Base-by-base conservation (phyloP, 2,329 filamentous ascomycete genomes). In the Aspergillus spinulosporus region DNA sequence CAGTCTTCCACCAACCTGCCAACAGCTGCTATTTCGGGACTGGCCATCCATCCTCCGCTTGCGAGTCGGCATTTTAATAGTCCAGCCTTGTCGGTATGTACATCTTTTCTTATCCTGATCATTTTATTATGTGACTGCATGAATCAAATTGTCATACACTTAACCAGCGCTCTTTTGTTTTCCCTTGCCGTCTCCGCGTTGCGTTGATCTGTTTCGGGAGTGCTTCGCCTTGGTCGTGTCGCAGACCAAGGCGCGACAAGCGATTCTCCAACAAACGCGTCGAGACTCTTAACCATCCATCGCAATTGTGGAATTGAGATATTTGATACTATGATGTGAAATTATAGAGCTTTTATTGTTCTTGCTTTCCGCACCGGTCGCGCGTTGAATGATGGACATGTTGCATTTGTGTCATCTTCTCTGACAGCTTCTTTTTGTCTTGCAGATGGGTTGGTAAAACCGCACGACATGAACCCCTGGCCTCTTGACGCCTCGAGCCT, bases 381-480 rank as follows among this genome's bases (percentile, higher is more conserved):
- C 56, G 46, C 51, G 56, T 64, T 58, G 59, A 53, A 64, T 62
- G 59, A 61, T 63, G 47, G 39, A 59, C 54, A 49, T 32, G 32
- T 39, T 49, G 49, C 31, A 37, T 47, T 43, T 61, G 57, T 63
- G 51, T 54, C 54, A 57, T 48, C 54, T 50, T 59, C 54, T 59
- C 62, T 64, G 64, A 65, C 65, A 62, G 64, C 60, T 67, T 51
- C 63, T 51, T 59, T 65, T 49, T 21, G 42, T 54, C 54, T 64
- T 62, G 61, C 69, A 77, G 75, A 79, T 79, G 76, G 76, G 76
- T 76, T 74, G 71, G 71, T 67, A 71, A 68, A 71, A 70, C 65
- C 66, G 66, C 69, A 72, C 76, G 77, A 76, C 70, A 80, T 80
- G 78, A 80, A 79, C 75, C 75, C 74, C 71, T 80, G 78, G 78